phyloP scores from a whole-genome alignment of 106 monocot genomes.

The Iris macrosiphon region DNA sequence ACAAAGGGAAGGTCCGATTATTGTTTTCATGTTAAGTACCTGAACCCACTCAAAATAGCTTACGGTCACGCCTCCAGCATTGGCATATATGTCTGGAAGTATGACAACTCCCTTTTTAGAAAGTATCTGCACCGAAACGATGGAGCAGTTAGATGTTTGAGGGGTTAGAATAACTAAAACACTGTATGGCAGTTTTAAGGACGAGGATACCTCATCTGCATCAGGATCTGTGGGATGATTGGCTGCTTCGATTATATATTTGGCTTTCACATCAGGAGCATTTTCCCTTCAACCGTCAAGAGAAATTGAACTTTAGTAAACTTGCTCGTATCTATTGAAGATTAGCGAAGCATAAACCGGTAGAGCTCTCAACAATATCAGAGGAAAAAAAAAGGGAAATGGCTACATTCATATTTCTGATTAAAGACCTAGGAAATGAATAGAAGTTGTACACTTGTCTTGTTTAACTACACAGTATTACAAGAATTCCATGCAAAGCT shows the following conservation, averaged over 20 bases:
- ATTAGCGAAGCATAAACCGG: not conserved
- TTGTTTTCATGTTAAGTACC: slow-evolving; percentile 21
- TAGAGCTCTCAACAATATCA: not conserved
- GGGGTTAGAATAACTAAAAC: no score
- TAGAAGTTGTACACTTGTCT: no score
- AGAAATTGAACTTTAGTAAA: not conserved
- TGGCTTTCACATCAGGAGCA: slow-evolving; percentile 75
- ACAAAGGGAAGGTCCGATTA: not conserved
- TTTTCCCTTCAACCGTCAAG: slow-evolving; percentile 54
- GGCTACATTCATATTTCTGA: no score
- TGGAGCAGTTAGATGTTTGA: not conserved
- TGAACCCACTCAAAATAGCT: slow-evolving; percentile 99
- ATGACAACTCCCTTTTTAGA: slow-evolving; percentile 74
- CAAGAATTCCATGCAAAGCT: no score
- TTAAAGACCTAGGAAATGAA: no score
- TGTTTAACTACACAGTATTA: no score
- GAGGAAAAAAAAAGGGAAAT: no score
- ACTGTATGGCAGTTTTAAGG: not conserved
- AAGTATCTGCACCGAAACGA: slow-evolving; percentile 46
- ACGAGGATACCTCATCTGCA: slow-evolving; percentile 62
- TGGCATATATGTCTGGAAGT: slow-evolving; percentile 90
- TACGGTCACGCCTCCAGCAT: slow-evolving; percentile 83
- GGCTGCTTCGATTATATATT: slow-evolving; percentile 81
- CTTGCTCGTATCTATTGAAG: not conserved
- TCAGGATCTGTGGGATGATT: slow-evolving; percentile 92